phyloP scores from a whole-genome alignment of 257 asterid species.

The Jaltomata sinuosa region DNA sequence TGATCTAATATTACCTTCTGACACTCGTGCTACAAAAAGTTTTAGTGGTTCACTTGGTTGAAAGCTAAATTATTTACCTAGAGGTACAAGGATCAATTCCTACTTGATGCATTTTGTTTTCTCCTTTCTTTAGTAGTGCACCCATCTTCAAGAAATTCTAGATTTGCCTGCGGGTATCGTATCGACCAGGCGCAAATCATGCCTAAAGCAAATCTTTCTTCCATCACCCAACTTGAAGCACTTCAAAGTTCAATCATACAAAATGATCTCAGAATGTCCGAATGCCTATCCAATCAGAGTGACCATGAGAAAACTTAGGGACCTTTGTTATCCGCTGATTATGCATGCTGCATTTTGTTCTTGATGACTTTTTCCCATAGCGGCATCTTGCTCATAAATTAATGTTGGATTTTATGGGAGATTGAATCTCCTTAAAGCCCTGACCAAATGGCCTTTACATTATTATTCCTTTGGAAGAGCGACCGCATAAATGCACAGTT shows the following conservation, averaged over 20 bases:
- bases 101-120: background rate
- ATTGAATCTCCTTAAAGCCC: background rate
- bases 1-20: background rate
- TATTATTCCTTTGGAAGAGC: background rate
- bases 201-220: background rate
- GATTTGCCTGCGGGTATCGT: too few relatives aligned
- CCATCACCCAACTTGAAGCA: background rate
- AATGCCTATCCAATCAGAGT: background rate
- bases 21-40: background rate
- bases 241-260: background rate
- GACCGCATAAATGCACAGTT: background rate
- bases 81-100: background rate
- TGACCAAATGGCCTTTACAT: background rate
- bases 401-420: background rate
- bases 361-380: background rate
- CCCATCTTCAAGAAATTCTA: background rate
- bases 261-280: background rate
- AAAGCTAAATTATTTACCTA: background rate
- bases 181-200: background rate
- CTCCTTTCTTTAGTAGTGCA: background rate
- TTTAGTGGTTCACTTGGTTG: background rate
- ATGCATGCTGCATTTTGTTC: background rate
- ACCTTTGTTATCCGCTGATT: background rate
- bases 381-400: background rate
- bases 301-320: background rate